Conservation (phyloP, 352 stramenopile genomes). For the Phytopythium oedochilum region DNA sequence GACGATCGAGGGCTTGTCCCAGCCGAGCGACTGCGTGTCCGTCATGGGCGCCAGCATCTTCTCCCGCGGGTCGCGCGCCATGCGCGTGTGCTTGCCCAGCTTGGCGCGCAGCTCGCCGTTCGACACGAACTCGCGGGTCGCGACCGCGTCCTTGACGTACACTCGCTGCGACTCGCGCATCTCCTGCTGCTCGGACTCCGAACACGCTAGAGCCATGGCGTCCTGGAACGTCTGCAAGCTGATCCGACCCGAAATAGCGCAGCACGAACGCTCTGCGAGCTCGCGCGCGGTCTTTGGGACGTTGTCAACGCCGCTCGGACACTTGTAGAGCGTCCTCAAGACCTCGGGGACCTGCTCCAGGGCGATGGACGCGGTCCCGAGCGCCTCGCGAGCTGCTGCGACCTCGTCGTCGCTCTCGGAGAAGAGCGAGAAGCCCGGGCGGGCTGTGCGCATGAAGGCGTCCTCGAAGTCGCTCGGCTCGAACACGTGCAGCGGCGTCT, state of each 20-base stretch:
- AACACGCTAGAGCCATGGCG: constrained; percentile 27
- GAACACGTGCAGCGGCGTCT: constrained; percentile 55
- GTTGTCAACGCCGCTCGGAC: constrained; percentile 47
- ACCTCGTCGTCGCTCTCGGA: constrained; percentile 58
- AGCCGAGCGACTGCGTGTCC: constrained; percentile 48
- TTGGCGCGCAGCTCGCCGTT: constrained; percentile 43
- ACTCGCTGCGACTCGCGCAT: constrained; percentile 16
- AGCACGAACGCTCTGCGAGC: constrained; percentile 24
- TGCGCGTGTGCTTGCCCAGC: constrained; percentile 51
- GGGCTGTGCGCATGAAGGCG: constrained; percentile 52
- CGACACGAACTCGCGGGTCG: constrained; percentile 51
- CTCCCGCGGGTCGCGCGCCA: constrained; percentile 37
- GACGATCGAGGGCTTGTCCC: constrained; percentile 39
- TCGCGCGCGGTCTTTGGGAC: constrained; percentile 20
- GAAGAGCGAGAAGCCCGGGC: constrained; percentile 42
- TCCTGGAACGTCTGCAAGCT: constrained; percentile 20
- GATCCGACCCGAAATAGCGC: not conserved
- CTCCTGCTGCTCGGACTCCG: constrained; percentile 26
- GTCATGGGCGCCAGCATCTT: constrained; percentile 47
- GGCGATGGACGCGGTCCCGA: constrained; percentile 28
- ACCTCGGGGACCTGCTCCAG: constrained; percentile 31
- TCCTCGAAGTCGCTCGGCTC: constrained; percentile 45
- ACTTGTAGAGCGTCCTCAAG: constrained; percentile 57
- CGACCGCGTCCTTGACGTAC: constrained; percentile 33
- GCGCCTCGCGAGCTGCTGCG: constrained; percentile 16